Conservation (phyloP, 805 yeast genomes). For the Hanseniaspora hatyaiensis region DNA sequence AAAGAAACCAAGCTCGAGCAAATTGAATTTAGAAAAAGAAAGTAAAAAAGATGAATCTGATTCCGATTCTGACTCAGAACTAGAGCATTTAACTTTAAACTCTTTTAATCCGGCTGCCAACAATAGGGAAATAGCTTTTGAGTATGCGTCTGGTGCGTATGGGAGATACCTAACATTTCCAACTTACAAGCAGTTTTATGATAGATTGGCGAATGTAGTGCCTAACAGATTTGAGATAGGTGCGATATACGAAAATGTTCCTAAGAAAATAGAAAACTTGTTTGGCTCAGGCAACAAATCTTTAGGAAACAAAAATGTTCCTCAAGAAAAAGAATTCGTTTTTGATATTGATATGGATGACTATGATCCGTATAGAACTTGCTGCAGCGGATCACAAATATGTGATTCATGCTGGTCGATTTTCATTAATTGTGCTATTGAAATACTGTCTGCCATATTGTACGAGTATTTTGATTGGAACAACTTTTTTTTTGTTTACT, state of each 20-base stretch:
- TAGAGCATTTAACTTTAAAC: constrained; percentile 9
- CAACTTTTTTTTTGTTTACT: constrained; percentile 84
- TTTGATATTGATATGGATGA: constrained; percentile 97
- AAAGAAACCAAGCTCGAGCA: too few relatives aligned
- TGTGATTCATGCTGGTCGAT: constrained; percentile 81
- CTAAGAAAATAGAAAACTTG: constrained; percentile 68
- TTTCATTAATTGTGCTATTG: constrained; percentile 73
- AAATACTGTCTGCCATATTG: constrained; percentile 58
- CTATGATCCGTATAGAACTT: constrained; percentile 85
- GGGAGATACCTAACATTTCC: constrained; percentile 75
- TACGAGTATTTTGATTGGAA: constrained; percentile 81
- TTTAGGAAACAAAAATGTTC: constrained; percentile 31
- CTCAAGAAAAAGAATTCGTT: constrained; percentile 75
- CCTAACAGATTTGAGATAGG: constrained; percentile 94
- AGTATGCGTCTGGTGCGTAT: constrained; percentile 75
- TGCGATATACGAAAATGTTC: constrained; percentile 77
- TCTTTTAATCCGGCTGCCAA: constrained; percentile 12
- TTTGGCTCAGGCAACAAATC: constrained; percentile 54
- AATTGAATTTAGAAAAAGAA: not conserved
- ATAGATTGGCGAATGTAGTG: constrained; percentile 56
- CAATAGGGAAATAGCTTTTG: constrained; percentile 88
- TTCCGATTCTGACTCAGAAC: constrained; percentile 14
- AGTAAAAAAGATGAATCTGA: not conserved
- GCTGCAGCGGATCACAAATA: constrained; percentile 76
- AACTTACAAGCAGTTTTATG: constrained; percentile 58